A percentile compares a stretch with the other conserved stretches of the same genome.
phyloP scores from a whole-genome alignment of 345 rosid genomes.

The Pistacia vera region DNA sequence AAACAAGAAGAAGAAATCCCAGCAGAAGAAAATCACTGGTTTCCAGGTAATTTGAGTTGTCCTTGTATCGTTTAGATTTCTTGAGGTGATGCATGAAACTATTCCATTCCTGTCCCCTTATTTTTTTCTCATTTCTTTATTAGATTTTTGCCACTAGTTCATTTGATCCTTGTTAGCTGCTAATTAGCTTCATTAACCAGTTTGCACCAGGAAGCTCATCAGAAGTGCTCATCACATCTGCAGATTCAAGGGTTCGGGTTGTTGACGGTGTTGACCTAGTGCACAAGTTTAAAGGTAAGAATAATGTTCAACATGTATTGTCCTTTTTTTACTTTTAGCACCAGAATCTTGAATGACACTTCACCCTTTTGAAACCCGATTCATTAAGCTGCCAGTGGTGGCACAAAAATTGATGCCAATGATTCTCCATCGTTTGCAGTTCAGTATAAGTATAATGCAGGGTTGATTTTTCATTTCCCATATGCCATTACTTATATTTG shows the following conservation, averaged over 20 bases:
- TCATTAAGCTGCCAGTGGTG: background rate
- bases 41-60: conserved; percentile 67
- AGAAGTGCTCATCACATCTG: conserved; percentile 90
- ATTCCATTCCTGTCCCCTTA: background rate
- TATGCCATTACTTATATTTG: too few species aligned
- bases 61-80: background rate
- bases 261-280: conserved; percentile 78
- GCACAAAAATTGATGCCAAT: background rate
- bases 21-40: conserved; percentile 92
- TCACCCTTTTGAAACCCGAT: background rate
- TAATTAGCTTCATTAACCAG: conserved; percentile 48
- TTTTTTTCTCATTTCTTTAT: background rate
- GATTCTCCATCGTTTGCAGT: background rate
- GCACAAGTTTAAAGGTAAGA: conserved; percentile 89
- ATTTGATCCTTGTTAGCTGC: conserved; percentile 20
- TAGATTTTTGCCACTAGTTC: conserved; percentile 1
- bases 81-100: background rate
- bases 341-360: background rate
- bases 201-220: conserved; percentile 92
- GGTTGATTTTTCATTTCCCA: too few species aligned
- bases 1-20: conserved; percentile 91
- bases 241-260: conserved; percentile 92
- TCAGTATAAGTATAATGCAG: too few species aligned
- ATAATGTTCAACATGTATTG: conserved; percentile 9
- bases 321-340: background rate